Evolutionary conservation across 768 basidiomycete species (phyloP).

Genomic region (Boletus edulis): DNA sequence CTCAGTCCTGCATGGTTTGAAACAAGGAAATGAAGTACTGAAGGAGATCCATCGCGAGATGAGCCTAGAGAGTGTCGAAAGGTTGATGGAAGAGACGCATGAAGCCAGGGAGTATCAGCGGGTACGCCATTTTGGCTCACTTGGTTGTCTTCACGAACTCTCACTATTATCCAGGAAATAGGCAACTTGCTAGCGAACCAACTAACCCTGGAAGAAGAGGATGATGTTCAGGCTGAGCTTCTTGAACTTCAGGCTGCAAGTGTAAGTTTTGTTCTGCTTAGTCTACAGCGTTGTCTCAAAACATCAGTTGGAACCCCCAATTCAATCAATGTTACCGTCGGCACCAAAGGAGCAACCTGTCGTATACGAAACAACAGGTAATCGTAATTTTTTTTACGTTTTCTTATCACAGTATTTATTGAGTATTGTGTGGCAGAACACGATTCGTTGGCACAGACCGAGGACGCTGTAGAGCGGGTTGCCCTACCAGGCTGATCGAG

Average conservation of each 20-base stretch:
- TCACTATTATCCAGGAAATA: constrained; percentile 73
- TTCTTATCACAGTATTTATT: not conserved
- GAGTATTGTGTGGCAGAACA: constrained; percentile 7
- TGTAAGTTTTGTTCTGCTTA: constrained; percentile 38
- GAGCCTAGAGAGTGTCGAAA: constrained; percentile 91
- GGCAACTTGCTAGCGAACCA: constrained; percentile 80
- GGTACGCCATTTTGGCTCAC: constrained; percentile 43
- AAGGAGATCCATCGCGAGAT: constrained; percentile 94
- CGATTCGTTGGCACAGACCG: not conserved
- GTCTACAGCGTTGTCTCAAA: not conserved
- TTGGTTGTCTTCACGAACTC: not conserved
- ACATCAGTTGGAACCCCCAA: constrained; percentile 30
- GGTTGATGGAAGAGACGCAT: constrained; percentile 85
- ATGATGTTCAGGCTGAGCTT: constrained; percentile 86
- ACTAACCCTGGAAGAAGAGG: constrained; percentile 88
- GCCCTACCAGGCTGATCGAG: constrained; percentile 23
- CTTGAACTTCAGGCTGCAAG: constrained; percentile 60
- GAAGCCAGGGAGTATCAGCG: constrained; percentile 92
- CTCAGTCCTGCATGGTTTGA: constrained; percentile 87
- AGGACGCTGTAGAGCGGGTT: constrained; percentile 10
- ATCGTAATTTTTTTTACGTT: not conserved
- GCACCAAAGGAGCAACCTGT: constrained; percentile 49
- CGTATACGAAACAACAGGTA: constrained; percentile 33
- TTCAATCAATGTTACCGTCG: constrained; percentile 47
- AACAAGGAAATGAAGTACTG: constrained; percentile 91